phyloP scores from a whole-genome alignment of 2,329 filamentous ascomycete genomes.

The Spiromastix sp. region DNA sequence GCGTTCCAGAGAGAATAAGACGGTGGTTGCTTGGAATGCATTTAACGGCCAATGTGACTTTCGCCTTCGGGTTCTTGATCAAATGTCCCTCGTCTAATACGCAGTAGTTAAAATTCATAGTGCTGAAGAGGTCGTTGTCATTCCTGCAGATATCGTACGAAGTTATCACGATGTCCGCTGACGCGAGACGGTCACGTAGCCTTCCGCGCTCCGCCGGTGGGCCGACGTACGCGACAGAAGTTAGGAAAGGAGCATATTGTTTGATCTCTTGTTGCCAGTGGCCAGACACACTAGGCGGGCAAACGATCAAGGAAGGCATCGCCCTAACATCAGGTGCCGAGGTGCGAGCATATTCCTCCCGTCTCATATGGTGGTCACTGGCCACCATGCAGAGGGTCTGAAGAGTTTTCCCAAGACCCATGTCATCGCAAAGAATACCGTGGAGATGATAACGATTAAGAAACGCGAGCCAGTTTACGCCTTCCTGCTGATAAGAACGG shows the following conservation, averaged over 20 bases:
- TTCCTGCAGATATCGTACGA: conserved; percentile 98
- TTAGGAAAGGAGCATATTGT: conserved; percentile 89
- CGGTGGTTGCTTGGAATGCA: conserved; percentile 82
- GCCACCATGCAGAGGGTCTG: conserved; percentile 97
- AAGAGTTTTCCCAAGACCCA: conserved; percentile 95
- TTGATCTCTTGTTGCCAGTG: conserved; percentile 99
- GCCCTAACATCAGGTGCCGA: conserved; percentile 65
- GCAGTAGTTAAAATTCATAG: conserved; percentile 92
- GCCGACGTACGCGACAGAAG: conserved; percentile 81
- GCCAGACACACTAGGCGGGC: conserved; percentile 88
- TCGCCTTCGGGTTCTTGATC: conserved; percentile 97
- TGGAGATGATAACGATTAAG: conserved; percentile 97
- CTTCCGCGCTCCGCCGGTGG: conserved; percentile 69
- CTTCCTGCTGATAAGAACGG: conserved; percentile 94
- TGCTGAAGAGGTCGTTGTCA: conserved; percentile 72
- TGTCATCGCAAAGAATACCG: conserved; percentile 96
- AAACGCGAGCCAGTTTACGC: conserved; percentile 97
- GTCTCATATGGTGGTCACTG: conserved; percentile 89
- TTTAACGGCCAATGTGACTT: conserved; percentile 90
- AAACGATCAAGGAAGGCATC: conserved; percentile 87
- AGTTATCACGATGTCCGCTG: conserved; percentile 88
- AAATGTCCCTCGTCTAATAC: conserved; percentile 95
- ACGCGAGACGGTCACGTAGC: conserved; percentile 57
- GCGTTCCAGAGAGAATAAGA: conserved; percentile 89
- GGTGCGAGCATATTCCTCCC: conserved; percentile 80